phyloP scores from a whole-genome alignment of 495 filamentous ascomycete genomes.

The Penicillium psychrofluorescens region DNA sequence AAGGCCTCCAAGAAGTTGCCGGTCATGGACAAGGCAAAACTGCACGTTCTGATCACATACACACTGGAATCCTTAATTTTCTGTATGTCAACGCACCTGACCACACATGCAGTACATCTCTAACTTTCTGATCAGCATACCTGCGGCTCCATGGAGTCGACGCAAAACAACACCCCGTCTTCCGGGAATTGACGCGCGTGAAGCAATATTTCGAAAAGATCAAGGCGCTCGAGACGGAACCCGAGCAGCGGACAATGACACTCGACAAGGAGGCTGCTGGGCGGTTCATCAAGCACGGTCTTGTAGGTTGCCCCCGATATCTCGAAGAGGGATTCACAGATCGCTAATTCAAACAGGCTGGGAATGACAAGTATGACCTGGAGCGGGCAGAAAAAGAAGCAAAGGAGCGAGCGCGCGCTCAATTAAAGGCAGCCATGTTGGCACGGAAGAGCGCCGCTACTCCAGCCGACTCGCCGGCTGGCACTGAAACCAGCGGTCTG shows the following conservation, averaged over 20 bases:
- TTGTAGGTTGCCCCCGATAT: conserved; percentile 43
- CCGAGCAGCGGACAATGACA: conserved; percentile 47
- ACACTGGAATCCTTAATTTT: conserved; percentile 88
- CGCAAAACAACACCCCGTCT: conserved; percentile 77
- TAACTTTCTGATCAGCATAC: conserved; percentile 47
- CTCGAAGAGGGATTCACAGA: background rate
- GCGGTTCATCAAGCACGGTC: conserved; percentile 71
- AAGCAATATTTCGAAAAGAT: conserved; percentile 94
- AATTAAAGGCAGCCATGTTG: conserved; percentile 40
- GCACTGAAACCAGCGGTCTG: conserved; percentile 21
- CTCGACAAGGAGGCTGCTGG: conserved; percentile 76
- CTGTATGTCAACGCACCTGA: conserved; percentile 44
- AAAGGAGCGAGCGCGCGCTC: conserved; percentile 43
- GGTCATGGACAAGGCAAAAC: conserved; percentile 87
- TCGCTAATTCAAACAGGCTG: conserved; percentile 36
- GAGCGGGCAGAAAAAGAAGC: conserved; percentile 46
- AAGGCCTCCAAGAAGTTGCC: conserved; percentile 72
- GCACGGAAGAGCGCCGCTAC: conserved; percentile 22
- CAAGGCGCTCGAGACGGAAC: conserved; percentile 50
- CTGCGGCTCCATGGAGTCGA: conserved; percentile 73
- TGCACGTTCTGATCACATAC: conserved; percentile 77
- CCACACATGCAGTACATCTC: background rate
- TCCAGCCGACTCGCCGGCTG: conserved; percentile 9
- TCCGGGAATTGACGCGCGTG: conserved; percentile 74
- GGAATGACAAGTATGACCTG: conserved; percentile 55